phyloP scores from a whole-genome alignment of 495 filamentous ascomycete genomes.

The Neurospora sp. region DNA sequence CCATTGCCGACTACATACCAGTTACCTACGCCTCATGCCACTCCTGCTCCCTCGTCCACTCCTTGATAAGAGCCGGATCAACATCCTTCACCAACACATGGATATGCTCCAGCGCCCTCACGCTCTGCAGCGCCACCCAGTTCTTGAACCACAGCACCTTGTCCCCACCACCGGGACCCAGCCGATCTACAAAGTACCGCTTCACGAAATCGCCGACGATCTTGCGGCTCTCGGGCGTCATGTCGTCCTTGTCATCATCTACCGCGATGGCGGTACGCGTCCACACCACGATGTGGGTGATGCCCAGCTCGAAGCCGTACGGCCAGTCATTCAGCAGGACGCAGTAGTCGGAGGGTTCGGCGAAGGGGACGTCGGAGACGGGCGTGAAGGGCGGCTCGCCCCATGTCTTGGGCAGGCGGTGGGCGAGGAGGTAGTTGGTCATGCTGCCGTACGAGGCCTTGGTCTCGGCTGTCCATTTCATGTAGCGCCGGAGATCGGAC shows the following conservation, averaged over 20 bases:
- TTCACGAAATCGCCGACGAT: slow-evolving; percentile 58
- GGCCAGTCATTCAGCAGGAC: slow-evolving; percentile 88
- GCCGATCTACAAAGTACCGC: slow-evolving; percentile 49
- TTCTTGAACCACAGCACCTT: slow-evolving; percentile 91
- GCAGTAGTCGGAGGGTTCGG: slow-evolving; percentile 58
- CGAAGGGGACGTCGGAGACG: slow-evolving; percentile 51
- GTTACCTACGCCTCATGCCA: slow-evolving; percentile 17
- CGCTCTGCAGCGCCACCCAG: slow-evolving; percentile 80
- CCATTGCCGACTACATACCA: not conserved
- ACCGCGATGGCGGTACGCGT: slow-evolving; percentile 45
- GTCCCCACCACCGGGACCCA: slow-evolving; percentile 41
- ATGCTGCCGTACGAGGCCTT: slow-evolving; percentile 67
- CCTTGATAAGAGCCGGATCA: slow-evolving; percentile 44
- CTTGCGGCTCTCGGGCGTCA: slow-evolving; percentile 56
- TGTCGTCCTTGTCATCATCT: slow-evolving; percentile 52
- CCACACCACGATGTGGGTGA: slow-evolving; percentile 68
- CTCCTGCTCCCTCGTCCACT: slow-evolving; percentile 46
- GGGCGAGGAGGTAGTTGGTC: slow-evolving; percentile 61
- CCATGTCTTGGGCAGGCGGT: slow-evolving; percentile 61
- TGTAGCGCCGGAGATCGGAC: slow-evolving; percentile 74
- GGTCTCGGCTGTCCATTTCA: slow-evolving; percentile 61
- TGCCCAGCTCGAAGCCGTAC: slow-evolving; percentile 62
- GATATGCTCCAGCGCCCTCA: slow-evolving; percentile 63
- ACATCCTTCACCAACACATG: slow-evolving; percentile 54
- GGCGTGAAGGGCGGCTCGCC: slow-evolving; percentile 41